These are phyloP conservation scores for Ambispora gerdemannii DNA, from an alignment of 192 early-diverging fungal genomes.

Conservation along the genomic window DNA sequence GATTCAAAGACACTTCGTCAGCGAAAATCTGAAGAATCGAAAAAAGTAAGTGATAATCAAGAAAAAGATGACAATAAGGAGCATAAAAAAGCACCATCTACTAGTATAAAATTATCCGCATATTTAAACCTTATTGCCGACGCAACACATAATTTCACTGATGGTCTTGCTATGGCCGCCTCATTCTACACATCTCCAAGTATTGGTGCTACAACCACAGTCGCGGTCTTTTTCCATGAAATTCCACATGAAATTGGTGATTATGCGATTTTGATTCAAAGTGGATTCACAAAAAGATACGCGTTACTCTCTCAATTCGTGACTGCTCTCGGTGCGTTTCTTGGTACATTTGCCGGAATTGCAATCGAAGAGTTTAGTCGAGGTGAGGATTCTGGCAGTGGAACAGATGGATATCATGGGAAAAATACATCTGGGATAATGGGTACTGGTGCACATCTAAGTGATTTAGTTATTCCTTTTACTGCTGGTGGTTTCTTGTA, in stretches of 20 bases:
- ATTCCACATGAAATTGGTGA: conserved; percentile 88
- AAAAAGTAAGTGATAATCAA: conserved; percentile 33
- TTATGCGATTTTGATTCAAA: conserved; percentile 82
- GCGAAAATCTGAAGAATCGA: conserved; percentile 10
- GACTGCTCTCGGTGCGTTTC: conserved; percentile 76
- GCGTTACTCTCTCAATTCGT: conserved; percentile 79
- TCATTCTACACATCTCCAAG: conserved; percentile 80
- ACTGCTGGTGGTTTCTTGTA: conserved; percentile 87
- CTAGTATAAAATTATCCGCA: conserved; percentile 64
- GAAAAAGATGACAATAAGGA: conserved; percentile 35
- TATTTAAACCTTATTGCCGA: conserved; percentile 82
- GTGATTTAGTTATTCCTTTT: conserved; percentile 82
- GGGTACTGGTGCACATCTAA: conserved; percentile 60
- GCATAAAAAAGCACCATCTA: conserved; percentile 36
- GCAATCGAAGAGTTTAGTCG: conserved; percentile 66
- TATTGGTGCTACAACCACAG: conserved; percentile 78
- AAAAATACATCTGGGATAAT: conserved; percentile 41
- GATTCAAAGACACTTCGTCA: conserved; percentile 7
- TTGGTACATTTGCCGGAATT: conserved; percentile 74
- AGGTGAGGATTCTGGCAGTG: conserved; percentile 31
- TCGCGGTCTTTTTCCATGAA: conserved; percentile 87
- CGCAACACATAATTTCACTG: conserved; percentile 82
- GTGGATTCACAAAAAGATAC: conserved; percentile 69
- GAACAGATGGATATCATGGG: not conserved
- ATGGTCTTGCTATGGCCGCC: conserved; percentile 79